A percentile compares a stretch with the other conserved stretches of the same genome.
phyloP scores from a whole-genome alignment of 1,284 basidiomycete species.

The Irpex sp. region DNA sequence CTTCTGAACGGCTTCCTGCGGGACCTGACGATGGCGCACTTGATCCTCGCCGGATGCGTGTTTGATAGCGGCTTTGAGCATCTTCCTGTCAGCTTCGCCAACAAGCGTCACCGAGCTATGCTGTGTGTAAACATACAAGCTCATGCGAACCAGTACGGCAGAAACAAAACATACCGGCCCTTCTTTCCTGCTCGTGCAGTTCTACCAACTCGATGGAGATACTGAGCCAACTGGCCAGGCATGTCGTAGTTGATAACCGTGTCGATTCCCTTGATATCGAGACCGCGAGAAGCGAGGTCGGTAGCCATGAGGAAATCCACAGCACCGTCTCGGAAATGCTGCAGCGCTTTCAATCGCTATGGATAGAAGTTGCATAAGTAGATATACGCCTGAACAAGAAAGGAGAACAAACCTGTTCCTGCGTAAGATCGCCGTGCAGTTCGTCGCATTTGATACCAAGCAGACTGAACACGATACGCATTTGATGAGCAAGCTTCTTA shows the following conservation, averaged over 20 bases:
- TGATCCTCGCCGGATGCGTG: slow-evolving; percentile 77
- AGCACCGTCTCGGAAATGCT: slow-evolving; percentile 81
- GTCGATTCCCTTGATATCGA: slow-evolving; percentile 98
- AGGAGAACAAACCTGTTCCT: slow-evolving; percentile 75
- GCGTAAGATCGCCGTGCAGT: slow-evolving; percentile 91
- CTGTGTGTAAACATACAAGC: slow-evolving; percentile 6
- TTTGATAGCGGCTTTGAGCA: slow-evolving; percentile 96
- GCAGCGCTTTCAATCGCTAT: slow-evolving; percentile 83
- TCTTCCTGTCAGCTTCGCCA: slow-evolving; percentile 93
- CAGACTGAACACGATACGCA: slow-evolving; percentile 91
- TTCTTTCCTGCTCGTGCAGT: slow-evolving; percentile 93
- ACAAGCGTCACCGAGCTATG: slow-evolving; percentile 90
- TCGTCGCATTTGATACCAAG: slow-evolving; percentile 86
- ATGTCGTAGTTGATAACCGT: slow-evolving; percentile 98
- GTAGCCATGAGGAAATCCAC: slow-evolving; percentile 94
- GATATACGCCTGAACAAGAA: neutral
- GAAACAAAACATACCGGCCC: slow-evolving; percentile 64
- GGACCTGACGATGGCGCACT: slow-evolving; percentile 88
- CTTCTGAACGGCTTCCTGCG: slow-evolving; percentile 71
- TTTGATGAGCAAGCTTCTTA: slow-evolving; percentile 96
- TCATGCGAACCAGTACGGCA: slow-evolving; percentile 11
- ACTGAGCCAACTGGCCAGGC: slow-evolving; percentile 91
- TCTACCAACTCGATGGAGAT: slow-evolving; percentile 94
- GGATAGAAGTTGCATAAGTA: slow-evolving; percentile 12
- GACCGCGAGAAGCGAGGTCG: slow-evolving; percentile 90